Evolutionary conservation across 495 filamentous ascomycete species (phyloP).

Genomic region (Trypethelium eluteriae): DNA sequence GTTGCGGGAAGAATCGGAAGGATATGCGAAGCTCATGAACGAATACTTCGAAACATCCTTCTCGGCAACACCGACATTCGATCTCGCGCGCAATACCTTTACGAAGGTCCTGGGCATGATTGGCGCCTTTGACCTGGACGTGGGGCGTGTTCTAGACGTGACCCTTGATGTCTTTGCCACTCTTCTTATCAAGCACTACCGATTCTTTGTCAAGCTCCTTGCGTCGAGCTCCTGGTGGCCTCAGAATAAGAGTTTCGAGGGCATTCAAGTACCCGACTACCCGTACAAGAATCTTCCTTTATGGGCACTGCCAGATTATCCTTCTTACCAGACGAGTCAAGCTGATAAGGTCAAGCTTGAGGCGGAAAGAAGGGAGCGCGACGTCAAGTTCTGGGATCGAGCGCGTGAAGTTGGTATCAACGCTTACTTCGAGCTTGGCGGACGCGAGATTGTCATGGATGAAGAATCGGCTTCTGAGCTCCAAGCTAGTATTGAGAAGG

Average conservation of each 20-base stretch:
- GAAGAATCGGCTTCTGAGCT: conserved; percentile 14
- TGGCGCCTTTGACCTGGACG: conserved; percentile 87
- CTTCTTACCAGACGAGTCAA: conserved; percentile 30
- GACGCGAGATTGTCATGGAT: conserved; percentile 27
- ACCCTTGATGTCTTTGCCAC: conserved; percentile 82
- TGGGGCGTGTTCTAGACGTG: conserved; percentile 88
- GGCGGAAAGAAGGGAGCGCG: conserved; percentile 50
- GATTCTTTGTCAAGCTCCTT: conserved; percentile 88
- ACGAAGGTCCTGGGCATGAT: conserved; percentile 84
- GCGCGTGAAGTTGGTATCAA: conserved; percentile 66
- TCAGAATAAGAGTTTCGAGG: conserved; percentile 42
- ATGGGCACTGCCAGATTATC: conserved; percentile 72
- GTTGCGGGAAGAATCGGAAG: conserved; percentile 90
- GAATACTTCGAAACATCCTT: conserved; percentile 63
- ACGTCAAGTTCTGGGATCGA: conserved; percentile 71
- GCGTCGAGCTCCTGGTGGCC: conserved; percentile 97
- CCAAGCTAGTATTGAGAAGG: conserved; percentile 11
- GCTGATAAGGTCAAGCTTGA: conserved; percentile 1
- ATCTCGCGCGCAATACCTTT: conserved; percentile 60
- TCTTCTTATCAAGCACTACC: conserved; percentile 72
- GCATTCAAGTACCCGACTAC: conserved; percentile 35
- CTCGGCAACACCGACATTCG: conserved; percentile 52
- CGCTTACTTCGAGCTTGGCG: conserved; percentile 70
- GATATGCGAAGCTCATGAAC: conserved; percentile 80
- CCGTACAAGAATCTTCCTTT: conserved; percentile 48